Percentiles rank a stretch among this genome's conserved stretches.
These are phyloP conservation scores for Naganishia albida DNA, from an alignment of 1,284 basidiomycete genomes.

Conservation along the genomic window DNA sequence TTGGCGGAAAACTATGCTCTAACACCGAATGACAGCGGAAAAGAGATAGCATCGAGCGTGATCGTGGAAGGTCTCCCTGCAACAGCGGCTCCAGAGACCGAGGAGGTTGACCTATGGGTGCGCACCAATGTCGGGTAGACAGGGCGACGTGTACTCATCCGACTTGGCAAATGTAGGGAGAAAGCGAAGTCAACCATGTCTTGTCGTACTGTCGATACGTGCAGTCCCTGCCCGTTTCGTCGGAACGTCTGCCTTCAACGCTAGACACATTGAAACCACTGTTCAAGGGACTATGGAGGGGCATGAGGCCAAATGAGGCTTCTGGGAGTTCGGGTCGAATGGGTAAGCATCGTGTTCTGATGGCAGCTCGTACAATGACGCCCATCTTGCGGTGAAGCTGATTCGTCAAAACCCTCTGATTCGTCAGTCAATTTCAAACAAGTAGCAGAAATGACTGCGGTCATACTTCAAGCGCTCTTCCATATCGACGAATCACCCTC, in stretches of 20 bases:
- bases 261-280: conserved; percentile 40
- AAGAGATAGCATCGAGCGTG: conserved; percentile 30
- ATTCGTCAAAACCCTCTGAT: neutral
- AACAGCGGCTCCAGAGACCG: conserved; percentile 24
- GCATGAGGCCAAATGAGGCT: conserved; percentile 30
- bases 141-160: neutral
- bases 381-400: neutral
- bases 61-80: conserved; percentile 39
- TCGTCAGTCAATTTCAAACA: conserved; percentile 25
- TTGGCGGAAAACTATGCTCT: conserved; percentile 39
- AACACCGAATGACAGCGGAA: conserved; percentile 7
- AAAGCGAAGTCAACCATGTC: conserved; percentile 50
- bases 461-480: conserved; percentile 19
- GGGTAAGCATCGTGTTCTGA: conserved; percentile 32
- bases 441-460: conserved; percentile 10
- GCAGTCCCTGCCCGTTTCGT: conserved; percentile 40
- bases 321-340: conserved; percentile 19
- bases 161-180: conserved; percentile 38
- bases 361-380: neutral
- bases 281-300: conserved; percentile 39
- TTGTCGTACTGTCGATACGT: conserved; percentile 52
- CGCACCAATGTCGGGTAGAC: neutral
- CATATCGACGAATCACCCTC: conserved; percentile 20
- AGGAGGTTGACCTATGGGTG: conserved; percentile 40
- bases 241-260: conserved; percentile 37